These are phyloP conservation scores for Pseudocercospora ulei DNA, from an alignment of 2,329 filamentous ascomycete species.

Conservation along the genomic window DNA sequence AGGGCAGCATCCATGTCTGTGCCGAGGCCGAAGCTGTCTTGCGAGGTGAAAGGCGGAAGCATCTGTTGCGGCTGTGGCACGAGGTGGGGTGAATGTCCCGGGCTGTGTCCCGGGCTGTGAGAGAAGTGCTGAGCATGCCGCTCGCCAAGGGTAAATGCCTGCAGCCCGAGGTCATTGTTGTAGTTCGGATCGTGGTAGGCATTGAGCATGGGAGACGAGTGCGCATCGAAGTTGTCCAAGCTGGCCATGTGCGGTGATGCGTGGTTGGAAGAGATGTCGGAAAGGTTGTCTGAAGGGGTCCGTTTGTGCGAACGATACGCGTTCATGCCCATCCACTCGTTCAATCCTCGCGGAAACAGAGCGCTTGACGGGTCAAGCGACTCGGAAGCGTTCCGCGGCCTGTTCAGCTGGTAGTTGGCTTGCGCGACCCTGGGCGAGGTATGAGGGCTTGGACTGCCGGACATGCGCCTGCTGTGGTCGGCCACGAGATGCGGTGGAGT, in stretches of 20 bases:
- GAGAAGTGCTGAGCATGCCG: constrained; percentile 34
- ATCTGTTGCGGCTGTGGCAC: constrained; percentile 57
- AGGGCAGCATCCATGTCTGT: constrained; percentile 44
- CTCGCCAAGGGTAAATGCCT: constrained; percentile 70
- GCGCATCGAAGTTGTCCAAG: constrained; percentile 67
- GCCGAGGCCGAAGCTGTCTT: constrained; percentile 41
- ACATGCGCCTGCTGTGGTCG: constrained; percentile 45
- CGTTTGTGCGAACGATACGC: constrained; percentile 73
- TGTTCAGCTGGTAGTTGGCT: constrained; percentile 41
- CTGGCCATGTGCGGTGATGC: constrained; percentile 73
- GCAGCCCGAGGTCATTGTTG: constrained; percentile 67
- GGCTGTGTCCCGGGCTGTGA: constrained; percentile 41
- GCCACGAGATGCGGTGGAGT: constrained; percentile 50
- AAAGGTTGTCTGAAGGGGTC: constrained; percentile 73
- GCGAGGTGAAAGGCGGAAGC: constrained; percentile 42
- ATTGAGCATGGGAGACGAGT: constrained; percentile 70
- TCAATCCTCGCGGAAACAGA: constrained; percentile 46
- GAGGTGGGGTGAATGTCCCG: constrained; percentile 54
- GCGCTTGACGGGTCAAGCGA: constrained; percentile 54
- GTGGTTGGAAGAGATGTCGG: constrained; percentile 70
- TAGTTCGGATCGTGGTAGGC: constrained; percentile 62
- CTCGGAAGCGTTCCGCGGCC: constrained; percentile 48
- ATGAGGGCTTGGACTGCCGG: constrained; percentile 46
- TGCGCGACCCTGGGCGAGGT: constrained; percentile 48
- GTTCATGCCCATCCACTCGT: constrained; percentile 51